A percentile compares a stretch with the other conserved stretches of the same genome.
Conservation (phyloP, 1,139 yeast genomes). For the Yamadazyma sp. region DNA sequence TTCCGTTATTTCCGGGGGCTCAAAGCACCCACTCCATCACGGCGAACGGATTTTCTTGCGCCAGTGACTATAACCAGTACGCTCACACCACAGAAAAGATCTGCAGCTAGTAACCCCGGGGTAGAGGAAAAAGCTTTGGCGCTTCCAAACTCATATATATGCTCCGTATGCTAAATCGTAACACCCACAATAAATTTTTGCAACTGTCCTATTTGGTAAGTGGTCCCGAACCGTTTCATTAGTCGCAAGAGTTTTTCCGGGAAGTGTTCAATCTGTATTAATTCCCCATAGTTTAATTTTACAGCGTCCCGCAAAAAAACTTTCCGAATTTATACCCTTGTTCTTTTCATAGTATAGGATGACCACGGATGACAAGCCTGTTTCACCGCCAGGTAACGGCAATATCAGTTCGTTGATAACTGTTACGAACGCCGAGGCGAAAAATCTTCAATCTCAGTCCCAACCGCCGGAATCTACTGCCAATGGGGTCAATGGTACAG, state of each 20-base stretch:
- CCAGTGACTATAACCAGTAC: too few relatives aligned
- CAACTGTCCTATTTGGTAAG: too few relatives aligned
- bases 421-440: slow-evolving; percentile 3
- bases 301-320: slow-evolving; percentile 2
- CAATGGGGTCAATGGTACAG: not conserved
- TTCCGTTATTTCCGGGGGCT: too few relatives aligned
- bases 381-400: not conserved
- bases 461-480: not conserved
- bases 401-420: slow-evolving; percentile 4
- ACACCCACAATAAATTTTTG: too few relatives aligned
- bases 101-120: too few relatives aligned
- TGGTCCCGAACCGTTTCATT: too few relatives aligned
- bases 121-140: too few relatives aligned
- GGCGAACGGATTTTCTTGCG: too few relatives aligned
- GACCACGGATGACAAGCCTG: slow-evolving; percentile 3
- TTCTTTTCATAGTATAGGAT: not conserved
- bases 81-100: too few relatives aligned
- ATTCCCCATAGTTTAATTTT: slow-evolving; percentile 4
- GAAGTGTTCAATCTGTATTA: slow-evolving; percentile 2
- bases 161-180: too few relatives aligned
- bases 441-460: not conserved
- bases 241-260: slow-evolving; percentile 9
- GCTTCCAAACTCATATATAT: too few relatives aligned
- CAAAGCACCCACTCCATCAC: too few relatives aligned
- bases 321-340: not conserved